Percentiles rank a stretch among this genome's conserved stretches.
Evolutionary conservation across 495 filamentous ascomycete genomes (phyloP).

Genomic region (Podospora fimiseda): DNA sequence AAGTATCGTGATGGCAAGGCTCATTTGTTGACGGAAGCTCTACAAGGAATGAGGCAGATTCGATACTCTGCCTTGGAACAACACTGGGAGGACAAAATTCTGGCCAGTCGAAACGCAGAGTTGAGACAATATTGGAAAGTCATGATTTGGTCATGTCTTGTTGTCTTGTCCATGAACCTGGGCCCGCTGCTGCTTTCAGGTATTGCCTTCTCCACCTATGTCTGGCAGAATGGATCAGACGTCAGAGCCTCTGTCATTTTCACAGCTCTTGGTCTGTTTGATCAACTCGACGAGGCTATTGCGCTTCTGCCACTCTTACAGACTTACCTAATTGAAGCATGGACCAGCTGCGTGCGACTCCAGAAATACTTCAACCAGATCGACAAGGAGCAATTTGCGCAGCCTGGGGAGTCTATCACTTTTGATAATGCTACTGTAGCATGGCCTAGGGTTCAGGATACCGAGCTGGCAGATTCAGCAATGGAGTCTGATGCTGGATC

Average conservation of each 20-base stretch:
- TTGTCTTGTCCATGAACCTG: slow-evolving; percentile 52
- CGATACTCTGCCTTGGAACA: slow-evolving; percentile 66
- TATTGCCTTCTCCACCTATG: slow-evolving; percentile 54
- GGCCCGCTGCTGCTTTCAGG: slow-evolving; percentile 60
- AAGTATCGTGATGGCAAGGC: slow-evolving; percentile 62
- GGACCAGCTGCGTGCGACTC: slow-evolving; percentile 21
- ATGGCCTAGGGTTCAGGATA: slow-evolving; percentile 20
- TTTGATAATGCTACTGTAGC: slow-evolving; percentile 25
- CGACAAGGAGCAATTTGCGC: slow-evolving; percentile 16
- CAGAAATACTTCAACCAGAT: slow-evolving; percentile 22
- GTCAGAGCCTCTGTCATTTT: slow-evolving; percentile 26
- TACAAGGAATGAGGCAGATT: slow-evolving; percentile 70
- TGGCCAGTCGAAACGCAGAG: slow-evolving; percentile 51
- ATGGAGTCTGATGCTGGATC: no score
- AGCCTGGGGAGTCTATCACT: slow-evolving; percentile 12
- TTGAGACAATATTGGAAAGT: slow-evolving; percentile 52
- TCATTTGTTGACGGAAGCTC: slow-evolving; percentile 59
- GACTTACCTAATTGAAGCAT: slow-evolving; percentile 22
- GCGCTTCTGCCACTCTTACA: slow-evolving; percentile 17
- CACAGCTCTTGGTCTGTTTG: slow-evolving; percentile 24
- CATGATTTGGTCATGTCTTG: slow-evolving; percentile 44
- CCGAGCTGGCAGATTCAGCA: slow-evolving; percentile 20
- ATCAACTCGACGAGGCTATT: slow-evolving; percentile 24
- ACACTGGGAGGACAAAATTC: slow-evolving; percentile 61
- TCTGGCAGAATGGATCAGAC: slow-evolving; percentile 23